Conservation (phyloP, 495 filamentous ascomycete species). For the Penicillium ochrochloron region DNA sequence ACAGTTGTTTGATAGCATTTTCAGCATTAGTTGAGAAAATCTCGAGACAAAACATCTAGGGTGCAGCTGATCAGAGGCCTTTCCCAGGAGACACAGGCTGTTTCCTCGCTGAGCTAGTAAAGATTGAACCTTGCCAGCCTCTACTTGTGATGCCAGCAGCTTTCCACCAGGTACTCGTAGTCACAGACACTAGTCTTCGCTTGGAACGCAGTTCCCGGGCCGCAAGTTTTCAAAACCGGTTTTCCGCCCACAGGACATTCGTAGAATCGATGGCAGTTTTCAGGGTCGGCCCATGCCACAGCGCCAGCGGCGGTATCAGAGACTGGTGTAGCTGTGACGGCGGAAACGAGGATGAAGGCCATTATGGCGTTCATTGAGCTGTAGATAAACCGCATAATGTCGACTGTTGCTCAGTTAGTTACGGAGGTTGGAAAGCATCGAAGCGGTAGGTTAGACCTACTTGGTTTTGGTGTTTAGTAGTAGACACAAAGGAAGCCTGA, state of each 20-base stretch:
- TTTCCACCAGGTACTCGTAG: constrained; percentile 13
- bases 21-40: too few relatives aligned
- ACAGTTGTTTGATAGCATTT: too few relatives aligned
- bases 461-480: neutral
- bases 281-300: constrained; percentile 15
- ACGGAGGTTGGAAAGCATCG: neutral
- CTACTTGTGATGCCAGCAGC: constrained; percentile 9
- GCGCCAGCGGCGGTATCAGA: constrained; percentile 1
- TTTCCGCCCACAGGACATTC: constrained; percentile 16
- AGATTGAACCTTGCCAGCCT: too few relatives aligned
- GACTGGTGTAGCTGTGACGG: constrained; percentile 6
- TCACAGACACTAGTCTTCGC: constrained; percentile 13
- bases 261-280: constrained; percentile 17
- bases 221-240: constrained; percentile 18
- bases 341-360: constrained; percentile 14
- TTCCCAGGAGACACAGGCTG: too few relatives aligned
- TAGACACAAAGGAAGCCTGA: too few relatives aligned
- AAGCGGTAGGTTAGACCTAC: neutral
- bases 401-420: constrained; percentile 10
- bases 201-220: constrained; percentile 20
- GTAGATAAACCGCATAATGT: constrained; percentile 14
- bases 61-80: too few relatives aligned
- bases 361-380: constrained; percentile 7
- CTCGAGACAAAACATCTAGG: too few relatives aligned
- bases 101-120: too few relatives aligned